Evolutionary conservation across 805 yeast species (phyloP).

Genomic region (Sugiyamaella boreocaroliniensis): DNA sequence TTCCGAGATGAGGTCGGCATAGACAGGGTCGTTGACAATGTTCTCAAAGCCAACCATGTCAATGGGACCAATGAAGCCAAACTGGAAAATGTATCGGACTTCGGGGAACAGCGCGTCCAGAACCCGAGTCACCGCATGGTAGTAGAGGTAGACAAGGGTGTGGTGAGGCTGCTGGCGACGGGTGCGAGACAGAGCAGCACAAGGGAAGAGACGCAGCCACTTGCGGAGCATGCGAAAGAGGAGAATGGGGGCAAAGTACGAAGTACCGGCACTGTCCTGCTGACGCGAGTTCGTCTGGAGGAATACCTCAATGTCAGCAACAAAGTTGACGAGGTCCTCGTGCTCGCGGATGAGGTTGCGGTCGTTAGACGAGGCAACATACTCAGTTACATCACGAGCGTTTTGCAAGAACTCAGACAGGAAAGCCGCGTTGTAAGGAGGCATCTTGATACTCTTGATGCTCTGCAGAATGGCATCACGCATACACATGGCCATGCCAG

Average conservation of each 20-base stretch:
- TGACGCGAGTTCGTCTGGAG: conserved; percentile 12
- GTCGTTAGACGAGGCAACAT: conserved; percentile 8
- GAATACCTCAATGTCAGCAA: conserved; percentile 12
- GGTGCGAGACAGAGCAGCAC: conserved; percentile 16
- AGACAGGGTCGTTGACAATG: conserved; percentile 8
- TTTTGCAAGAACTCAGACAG: conserved; percentile 28
- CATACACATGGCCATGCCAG: conserved; percentile 24
- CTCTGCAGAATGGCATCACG: conserved; percentile 28
- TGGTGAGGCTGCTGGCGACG: conserved; percentile 6
- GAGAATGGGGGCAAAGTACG: conserved; percentile 19
- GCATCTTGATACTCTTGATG: conserved; percentile 30
- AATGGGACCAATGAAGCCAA: conserved; percentile 34
- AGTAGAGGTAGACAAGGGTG: conserved; percentile 29
- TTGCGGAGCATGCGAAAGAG: conserved; percentile 21
- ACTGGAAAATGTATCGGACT: conserved; percentile 31
- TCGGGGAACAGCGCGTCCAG: conserved; percentile 35
- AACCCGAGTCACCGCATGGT: conserved; percentile 31
- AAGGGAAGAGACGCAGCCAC: conserved; percentile 26
- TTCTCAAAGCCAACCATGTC: conserved; percentile 27
- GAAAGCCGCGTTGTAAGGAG: conserved; percentile 28
- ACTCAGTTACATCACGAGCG: conserved; percentile 17
- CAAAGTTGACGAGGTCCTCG: conserved; percentile 7
- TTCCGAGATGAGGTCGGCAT: conserved; percentile 1
- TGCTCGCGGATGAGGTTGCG: conserved; percentile 12
- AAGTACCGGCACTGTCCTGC: conserved; percentile 7